phyloP scores from a whole-genome alignment of 1,284 basidiomycete species.

The Trichosporon faecale region DNA sequence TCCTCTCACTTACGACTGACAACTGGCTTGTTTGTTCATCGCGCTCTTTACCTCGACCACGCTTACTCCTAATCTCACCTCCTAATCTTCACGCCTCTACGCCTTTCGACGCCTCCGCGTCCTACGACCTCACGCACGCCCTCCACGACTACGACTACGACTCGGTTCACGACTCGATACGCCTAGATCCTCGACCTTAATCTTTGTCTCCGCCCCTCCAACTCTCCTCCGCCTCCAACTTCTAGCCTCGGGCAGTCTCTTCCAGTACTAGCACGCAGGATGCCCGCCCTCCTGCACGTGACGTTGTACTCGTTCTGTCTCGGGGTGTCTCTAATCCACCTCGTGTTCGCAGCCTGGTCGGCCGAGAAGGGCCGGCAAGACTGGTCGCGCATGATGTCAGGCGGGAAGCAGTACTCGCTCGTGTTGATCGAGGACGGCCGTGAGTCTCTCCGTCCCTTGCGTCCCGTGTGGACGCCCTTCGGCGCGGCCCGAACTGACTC shows the following conservation, averaged over 20 bases:
- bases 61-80: background rate
- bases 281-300: conserved; percentile 3
- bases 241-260: background rate
- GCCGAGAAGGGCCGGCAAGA: background rate
- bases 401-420: background rate
- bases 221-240: background rate
- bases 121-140: background rate
- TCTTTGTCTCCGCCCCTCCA: no score
- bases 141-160: background rate
- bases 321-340: background rate
- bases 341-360: conserved; percentile 1
- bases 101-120: background rate
- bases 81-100: background rate
- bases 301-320: conserved; percentile 8
- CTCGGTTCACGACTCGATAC: background rate
- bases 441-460: background rate
- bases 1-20: background rate
- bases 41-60: background rate
- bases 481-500: background rate
- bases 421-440: background rate
- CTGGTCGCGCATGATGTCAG: background rate
- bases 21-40: background rate
- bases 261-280: background rate
- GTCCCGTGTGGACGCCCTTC: background rate
- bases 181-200: background rate